Evolutionary conservation across 352 stramenopile genomes (phyloP), one percentile per base, ranked within the genome.

Genomic region (Blastocystis sp.): DNA sequence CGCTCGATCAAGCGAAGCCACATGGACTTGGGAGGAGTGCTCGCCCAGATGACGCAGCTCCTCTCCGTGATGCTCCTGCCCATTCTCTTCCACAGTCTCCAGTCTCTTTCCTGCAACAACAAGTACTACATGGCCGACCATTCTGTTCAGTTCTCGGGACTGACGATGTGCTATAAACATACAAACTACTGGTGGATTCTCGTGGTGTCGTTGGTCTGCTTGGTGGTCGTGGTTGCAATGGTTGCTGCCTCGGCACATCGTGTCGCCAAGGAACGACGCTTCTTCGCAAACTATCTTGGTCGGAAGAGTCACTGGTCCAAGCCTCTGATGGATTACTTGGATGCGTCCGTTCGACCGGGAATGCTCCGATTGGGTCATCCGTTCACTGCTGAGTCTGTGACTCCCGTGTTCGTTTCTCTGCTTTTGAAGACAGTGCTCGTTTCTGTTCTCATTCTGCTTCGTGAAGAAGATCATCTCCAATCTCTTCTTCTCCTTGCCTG

Each of bases 41-140:
- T 73, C 3, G 46, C 32, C 29, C 57, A 67, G 21, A 7, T 67
- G 14, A 67, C 57, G 3, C 24, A 42, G 6, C 61, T 73, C 9
- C 6, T 73, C 6, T 73, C 42, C 29, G 61, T 73, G 4, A 9
- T 73, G 18, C 11, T 51, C n/a, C 38, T 73, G 4, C 61, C 61
- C 9, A 51, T 73, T 46, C 61, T 73, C 4, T 73, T 53, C 34
- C 61, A 73, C 18, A 36, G n/a, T 24, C 61, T 73, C 4, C 61
- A 73, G 34, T 73, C 61, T 51, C 61, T 73, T 24, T 73, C 61
- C n/a, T 73, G 61, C 34, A 46, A 73, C 44, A 73, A 73, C 61
- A 73, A 73, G 34, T 51, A 73, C 38, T 73, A 51, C 61, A 73
- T 73, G 61, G 32, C 29, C n/a, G 1, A 46, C 16, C 18, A 24